These are phyloP conservation scores for Pholiota molesta DNA, from an alignment of 768 basidiomycete species.

Conservation along the genomic window DNA sequence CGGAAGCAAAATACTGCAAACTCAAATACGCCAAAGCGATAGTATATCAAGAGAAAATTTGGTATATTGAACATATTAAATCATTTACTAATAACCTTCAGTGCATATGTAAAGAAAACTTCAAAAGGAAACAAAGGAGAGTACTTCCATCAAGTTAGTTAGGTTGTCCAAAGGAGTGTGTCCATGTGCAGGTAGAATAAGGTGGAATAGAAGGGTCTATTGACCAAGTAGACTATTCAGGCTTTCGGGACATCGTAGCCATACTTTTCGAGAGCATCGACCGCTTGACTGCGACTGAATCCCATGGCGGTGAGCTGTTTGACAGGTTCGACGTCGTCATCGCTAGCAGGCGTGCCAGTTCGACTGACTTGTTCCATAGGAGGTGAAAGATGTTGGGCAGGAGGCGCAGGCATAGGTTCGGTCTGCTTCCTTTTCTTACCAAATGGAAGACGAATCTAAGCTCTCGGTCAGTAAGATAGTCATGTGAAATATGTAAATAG, in stretches of 20 bases:
- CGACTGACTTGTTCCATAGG: slow-evolving; percentile 48
- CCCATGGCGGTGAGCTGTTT: slow-evolving; percentile 89
- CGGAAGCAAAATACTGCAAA: too few species aligned
- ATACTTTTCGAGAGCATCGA: slow-evolving; percentile 82
- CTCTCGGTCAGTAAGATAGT: neutral
- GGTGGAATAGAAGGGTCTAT: slow-evolving; percentile 9
- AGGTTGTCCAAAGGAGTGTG: slow-evolving; percentile 24
- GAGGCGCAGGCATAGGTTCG: slow-evolving; percentile 43
- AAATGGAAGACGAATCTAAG: slow-evolving; percentile 80
- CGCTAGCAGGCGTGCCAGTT: slow-evolving; percentile 52
- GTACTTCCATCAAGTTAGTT: slow-evolving; percentile 14
- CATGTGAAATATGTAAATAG: neutral
- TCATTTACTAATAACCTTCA: slow-evolving; percentile 15
- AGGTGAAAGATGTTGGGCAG: slow-evolving; percentile 41
- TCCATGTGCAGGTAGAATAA: slow-evolving; percentile 2
- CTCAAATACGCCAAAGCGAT: too few species aligned
- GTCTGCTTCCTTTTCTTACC: slow-evolving; percentile 71
- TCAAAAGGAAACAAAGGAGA: slow-evolving; percentile 13
- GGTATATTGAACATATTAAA: slow-evolving; percentile 20
- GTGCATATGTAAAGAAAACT: slow-evolving; percentile 13
- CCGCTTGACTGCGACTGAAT: slow-evolving; percentile 80
- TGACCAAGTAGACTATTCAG: slow-evolving; percentile 70
- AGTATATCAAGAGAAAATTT: too few species aligned
- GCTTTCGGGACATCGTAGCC: slow-evolving; percentile 82
- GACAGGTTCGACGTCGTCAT: slow-evolving; percentile 77